Base-by-base conservation (phyloP, 2,329 filamentous ascomycete species). In the Talaromyces rugulosus region DNA sequence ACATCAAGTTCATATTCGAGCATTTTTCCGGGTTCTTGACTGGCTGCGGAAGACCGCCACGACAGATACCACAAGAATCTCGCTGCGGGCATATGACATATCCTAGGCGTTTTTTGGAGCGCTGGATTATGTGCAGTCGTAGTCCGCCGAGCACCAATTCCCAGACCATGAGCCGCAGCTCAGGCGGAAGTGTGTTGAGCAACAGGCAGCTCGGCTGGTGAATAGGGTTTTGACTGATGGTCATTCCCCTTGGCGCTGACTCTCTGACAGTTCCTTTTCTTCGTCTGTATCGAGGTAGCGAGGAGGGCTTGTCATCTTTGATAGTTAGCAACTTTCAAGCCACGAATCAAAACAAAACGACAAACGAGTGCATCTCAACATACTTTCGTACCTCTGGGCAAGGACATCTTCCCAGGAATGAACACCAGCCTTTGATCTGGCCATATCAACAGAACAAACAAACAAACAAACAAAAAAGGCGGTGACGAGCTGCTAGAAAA, bases 381-480 rank as follows among this genome's bases (percentile, higher is more conserved):
- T 57, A 77, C 75, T 75, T 61, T 75, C 73, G 64, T 76, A 77
- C 62, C 74, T 73, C 57, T 77, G 74, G 31, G 72, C 70, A 47
- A 77, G 65, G 11, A 77, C 74, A 68, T 77, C 75, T 64, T 77
- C 74, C 74, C 75, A 77, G 6, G 73, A 76, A 64, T 77, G 76
- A 2, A 76, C 70, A 0, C 75, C 75, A 44, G 70, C 69, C 60
- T 72, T 76, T 44, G 70, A 70, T 57, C 70, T 71, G 18, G 73
- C 69, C 75, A 77, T 76, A 44, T 44, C 60, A 36, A 52, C 30
- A 42, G n/a, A 44, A 44, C 34, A 31, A 58, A 53, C 16, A 3
- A 47, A 4, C 18, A 2, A 14, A 14, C 14, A 4, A 14, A 16
- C 5, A 14, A 53, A 30, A 53, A 31, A 33, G n/a, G 50, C 50